Conservation (phyloP, 2,329 filamentous ascomycete species). For the Coleophoma crateriformis region DNA sequence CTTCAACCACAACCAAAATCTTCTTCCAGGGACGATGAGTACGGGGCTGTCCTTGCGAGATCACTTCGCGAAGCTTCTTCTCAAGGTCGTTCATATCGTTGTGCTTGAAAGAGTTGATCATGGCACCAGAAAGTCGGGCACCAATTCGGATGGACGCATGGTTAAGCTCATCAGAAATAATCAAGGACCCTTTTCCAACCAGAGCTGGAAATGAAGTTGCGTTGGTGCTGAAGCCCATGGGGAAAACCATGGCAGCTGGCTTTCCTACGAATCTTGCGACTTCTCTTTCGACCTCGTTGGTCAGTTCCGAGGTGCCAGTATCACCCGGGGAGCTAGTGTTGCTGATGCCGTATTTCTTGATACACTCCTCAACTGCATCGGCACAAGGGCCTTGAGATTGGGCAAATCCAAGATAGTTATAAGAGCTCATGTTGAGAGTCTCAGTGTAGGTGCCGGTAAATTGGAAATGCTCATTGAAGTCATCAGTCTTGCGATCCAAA, state of each 20-base stretch:
- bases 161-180: constrained; percentile 96
- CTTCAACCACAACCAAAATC: constrained; percentile 93
- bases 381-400: constrained; percentile 96
- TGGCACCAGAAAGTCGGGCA: constrained; percentile 86
- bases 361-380: constrained; percentile 80
- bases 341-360: constrained; percentile 81
- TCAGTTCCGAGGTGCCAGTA: constrained; percentile 80
- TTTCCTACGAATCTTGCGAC: constrained; percentile 92
- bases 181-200: constrained; percentile 85
- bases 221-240: constrained; percentile 98
- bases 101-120: constrained; percentile 96
- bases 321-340: constrained; percentile 78
- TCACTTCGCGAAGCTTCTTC: constrained; percentile 78
- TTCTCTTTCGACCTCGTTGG: constrained; percentile 82
- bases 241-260: constrained; percentile 92
- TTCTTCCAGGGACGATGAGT: constrained; percentile 99
- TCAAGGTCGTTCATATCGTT: constrained; percentile 92
- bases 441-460: constrained; percentile 88
- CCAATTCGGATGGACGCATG: constrained; percentile 97
- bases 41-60: constrained; percentile 92
- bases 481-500: constrained; percentile 82
- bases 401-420: constrained; percentile 98
- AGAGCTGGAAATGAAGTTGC: constrained; percentile 87
- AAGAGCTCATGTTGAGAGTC: constrained; percentile 97
- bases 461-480: constrained; percentile 87